phyloP scores from a whole-genome alignment of 768 basidiomycete species.

The Harrya chromipes region DNA sequence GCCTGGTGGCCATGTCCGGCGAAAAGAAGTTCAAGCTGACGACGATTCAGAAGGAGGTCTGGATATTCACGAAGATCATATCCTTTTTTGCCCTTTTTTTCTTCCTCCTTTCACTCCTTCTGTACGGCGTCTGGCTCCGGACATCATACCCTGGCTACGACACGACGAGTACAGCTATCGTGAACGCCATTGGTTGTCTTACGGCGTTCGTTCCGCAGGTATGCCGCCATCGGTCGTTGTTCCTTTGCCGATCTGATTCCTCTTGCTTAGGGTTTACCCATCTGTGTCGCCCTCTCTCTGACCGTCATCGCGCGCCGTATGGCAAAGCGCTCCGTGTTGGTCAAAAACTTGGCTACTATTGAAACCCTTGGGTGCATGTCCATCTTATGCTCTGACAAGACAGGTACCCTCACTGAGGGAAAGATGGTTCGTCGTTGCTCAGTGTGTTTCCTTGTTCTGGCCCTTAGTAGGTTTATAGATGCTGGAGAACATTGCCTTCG shows the following conservation, averaged over 20 bases:
- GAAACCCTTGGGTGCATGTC: constrained; percentile 52
- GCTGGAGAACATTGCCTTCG: constrained; percentile 38
- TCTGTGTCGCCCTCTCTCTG: constrained; percentile 48
- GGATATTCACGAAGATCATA: constrained; percentile 52
- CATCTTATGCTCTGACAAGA: constrained; percentile 53
- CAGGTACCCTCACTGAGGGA: constrained; percentile 46
- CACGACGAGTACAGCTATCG: constrained; percentile 33
- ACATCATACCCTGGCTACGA: constrained; percentile 30
- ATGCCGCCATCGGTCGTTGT: background rate
- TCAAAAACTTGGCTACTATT: constrained; percentile 49
- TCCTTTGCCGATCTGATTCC: background rate
- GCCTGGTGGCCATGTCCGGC: constrained; percentile 51
- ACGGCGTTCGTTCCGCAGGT: constrained; percentile 42
- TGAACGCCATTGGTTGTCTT: constrained; percentile 37
- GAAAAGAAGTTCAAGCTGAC: constrained; percentile 44
- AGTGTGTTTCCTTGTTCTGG: too few species aligned
- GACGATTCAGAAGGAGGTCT: constrained; percentile 45
- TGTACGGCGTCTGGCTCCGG: constrained; percentile 41
- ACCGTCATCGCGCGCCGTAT: constrained; percentile 47
- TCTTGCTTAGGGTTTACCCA: constrained; percentile 30
- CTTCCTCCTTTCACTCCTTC: constrained; percentile 40
- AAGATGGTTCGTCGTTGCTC: constrained; percentile 36
- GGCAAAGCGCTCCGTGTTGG: constrained; percentile 43
- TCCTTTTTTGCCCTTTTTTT: constrained; percentile 38
- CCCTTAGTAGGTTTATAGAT: constrained; percentile 24